Evolutionary conservation across 1,284 basidiomycete genomes (phyloP).

Genomic region (Puccinia hordei): DNA sequence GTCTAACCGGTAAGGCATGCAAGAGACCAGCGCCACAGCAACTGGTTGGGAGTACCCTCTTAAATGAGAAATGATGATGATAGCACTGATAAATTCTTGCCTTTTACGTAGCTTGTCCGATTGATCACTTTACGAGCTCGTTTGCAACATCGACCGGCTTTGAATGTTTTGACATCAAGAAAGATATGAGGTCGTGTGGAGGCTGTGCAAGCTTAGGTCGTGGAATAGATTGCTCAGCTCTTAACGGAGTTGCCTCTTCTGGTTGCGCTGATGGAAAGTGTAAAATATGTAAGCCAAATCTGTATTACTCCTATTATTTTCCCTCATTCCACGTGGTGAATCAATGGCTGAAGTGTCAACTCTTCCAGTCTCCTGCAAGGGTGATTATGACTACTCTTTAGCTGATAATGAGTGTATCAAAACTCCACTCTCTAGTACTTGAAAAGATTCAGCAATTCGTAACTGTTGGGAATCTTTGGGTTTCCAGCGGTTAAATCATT

Average conservation of each 20-base stretch:
- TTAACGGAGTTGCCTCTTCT: not conserved
- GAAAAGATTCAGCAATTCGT: not conserved
- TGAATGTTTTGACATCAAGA: constrained; percentile 14
- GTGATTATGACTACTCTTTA: not conserved
- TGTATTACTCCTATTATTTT: not conserved
- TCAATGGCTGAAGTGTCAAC: not conserved
- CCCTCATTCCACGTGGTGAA: not conserved
- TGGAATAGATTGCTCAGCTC: not conserved
- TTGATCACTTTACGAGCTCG: not conserved
- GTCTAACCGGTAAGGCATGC: not conserved
- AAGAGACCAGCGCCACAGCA: not conserved
- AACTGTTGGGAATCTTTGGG: not conserved
- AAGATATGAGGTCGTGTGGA: constrained; percentile 13
- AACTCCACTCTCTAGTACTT: not conserved
- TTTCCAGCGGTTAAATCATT: too few relatives aligned
- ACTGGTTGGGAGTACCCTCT: not conserved
- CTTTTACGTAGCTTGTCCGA: constrained; percentile 21
- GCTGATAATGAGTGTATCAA: not conserved
- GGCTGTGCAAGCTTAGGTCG: constrained; percentile 1
- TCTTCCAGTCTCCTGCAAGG: not conserved
- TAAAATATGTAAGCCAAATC: constrained; percentile 7
- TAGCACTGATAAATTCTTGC: not conserved
- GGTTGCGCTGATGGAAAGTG: constrained; percentile 12
- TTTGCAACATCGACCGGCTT: not conserved
- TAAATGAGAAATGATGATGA: not conserved